Conservation (phyloP, 352 stramenopile species). For the Phytopythium helicoides region DNA sequence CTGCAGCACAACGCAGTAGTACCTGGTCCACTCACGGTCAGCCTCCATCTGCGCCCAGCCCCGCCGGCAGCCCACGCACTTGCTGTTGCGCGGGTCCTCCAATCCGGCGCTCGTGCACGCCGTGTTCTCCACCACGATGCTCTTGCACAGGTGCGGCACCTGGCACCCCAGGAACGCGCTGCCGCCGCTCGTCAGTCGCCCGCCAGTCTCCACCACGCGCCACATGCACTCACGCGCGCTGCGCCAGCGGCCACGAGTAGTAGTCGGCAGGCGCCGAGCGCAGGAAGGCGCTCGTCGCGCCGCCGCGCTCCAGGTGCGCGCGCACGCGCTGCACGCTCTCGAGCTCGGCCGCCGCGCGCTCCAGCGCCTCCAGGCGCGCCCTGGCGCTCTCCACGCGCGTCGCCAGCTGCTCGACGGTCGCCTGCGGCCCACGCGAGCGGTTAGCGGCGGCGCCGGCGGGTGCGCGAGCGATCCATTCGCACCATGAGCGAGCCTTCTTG, state of each 20-base stretch:
- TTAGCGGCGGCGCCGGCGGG: no score
- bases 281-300: conserved; percentile 58
- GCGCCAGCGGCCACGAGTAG: conserved; percentile 67
- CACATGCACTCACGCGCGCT: conserved; percentile 75
- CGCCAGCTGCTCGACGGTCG: conserved; percentile 31
- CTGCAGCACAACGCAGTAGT: conserved; percentile 85
- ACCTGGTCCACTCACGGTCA: conserved; percentile 25
- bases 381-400: conserved; percentile 25
- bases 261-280: conserved; percentile 69
- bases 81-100: conserved; percentile 61
- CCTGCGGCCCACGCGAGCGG: not conserved
- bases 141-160: conserved; percentile 83
- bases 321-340: conserved; percentile 50
- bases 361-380: conserved; percentile 36
- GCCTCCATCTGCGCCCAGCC: no score
- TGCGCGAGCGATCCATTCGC: no score
- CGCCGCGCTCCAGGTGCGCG: conserved; percentile 34
- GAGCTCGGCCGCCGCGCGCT: conserved; percentile 46
- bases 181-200: not conserved
- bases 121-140: conserved; percentile 89
- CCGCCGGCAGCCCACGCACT: no score
- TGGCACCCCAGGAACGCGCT: conserved; percentile 66
- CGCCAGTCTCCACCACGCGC: no score
- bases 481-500: no score
- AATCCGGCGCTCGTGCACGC: conserved; percentile 54